Evolutionary conservation across 2,329 filamentous ascomycete genomes (phyloP).

Genomic region (Knoxdaviesia capensis): DNA sequence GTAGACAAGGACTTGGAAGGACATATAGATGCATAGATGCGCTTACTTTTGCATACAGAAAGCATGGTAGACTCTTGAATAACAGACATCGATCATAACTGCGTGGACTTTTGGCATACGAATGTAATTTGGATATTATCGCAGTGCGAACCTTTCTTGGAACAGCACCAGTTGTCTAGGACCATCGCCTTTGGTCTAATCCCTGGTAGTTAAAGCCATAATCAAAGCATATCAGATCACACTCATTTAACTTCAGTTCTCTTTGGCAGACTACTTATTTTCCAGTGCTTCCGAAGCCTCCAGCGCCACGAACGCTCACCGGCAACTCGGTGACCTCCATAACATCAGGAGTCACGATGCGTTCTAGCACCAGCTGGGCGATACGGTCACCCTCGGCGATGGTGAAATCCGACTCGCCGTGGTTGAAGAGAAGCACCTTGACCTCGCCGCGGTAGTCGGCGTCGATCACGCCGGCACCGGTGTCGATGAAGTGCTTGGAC

Average conservation of each 20-base stretch:
- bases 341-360: constrained; percentile 84
- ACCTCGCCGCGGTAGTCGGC: constrained; percentile 90
- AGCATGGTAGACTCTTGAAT: too few species aligned
- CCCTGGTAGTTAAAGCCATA: not conserved
- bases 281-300: constrained; percentile 83
- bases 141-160: too few species aligned
- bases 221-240: not conserved
- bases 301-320: constrained; percentile 75
- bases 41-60: too few species aligned
- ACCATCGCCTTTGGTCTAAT: too few species aligned
- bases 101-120: too few species aligned
- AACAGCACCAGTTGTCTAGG: too few species aligned
- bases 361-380: constrained; percentile 84
- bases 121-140: too few species aligned
- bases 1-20: not conserved
- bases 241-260: not conserved
- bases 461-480: constrained; percentile 90
- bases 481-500: constrained; percentile 88
- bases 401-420: constrained; percentile 60
- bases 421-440: constrained; percentile 90
- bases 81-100: too few species aligned
- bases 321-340: constrained; percentile 75
- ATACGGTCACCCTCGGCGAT: constrained; percentile 76
- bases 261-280: not conserved
- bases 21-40: not conserved